phyloP scores from a whole-genome alignment of 371 early-diverging fungal genomes.

The Mucor mucedo region DNA sequence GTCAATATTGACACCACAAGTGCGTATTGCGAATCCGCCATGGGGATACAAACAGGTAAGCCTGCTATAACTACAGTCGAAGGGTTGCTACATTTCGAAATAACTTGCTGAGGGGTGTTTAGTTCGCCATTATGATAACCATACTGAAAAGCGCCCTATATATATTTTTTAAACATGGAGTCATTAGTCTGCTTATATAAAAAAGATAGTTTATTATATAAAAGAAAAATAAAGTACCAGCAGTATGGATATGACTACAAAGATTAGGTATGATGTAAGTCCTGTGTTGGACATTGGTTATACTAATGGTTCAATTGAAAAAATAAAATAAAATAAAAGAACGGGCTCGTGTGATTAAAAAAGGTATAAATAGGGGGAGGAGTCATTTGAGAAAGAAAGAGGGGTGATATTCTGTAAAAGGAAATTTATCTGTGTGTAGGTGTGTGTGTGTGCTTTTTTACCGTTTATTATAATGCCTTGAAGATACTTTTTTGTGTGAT shows the following conservation, averaged over 20 bases:
- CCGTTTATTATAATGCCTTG: background rate
- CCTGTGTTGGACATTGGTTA: conserved; percentile 18
- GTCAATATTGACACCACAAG: conserved; percentile 75
- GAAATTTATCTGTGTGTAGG: too few species aligned
- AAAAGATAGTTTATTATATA: background rate
- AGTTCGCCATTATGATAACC: conserved; percentile 86
- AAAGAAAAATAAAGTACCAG: conserved; percentile 30
- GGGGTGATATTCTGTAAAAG: too few species aligned
- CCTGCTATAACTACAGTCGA: conserved; percentile 7
- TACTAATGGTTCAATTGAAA: background rate
- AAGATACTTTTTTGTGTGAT: background rate
- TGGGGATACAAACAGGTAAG: conserved; percentile 80
- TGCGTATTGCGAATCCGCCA: conserved; percentile 77
- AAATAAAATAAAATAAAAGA: too few species aligned
- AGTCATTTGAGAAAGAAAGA: too few species aligned
- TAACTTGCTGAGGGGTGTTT: conserved; percentile 75
- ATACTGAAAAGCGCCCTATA: conserved; percentile 73
- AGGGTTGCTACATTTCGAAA: conserved; percentile 59
- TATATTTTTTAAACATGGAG: background rate
- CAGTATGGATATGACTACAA: conserved; percentile 45
- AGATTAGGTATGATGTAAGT: conserved; percentile 39
- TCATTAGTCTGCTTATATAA: background rate
- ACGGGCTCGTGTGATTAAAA: too few species aligned
- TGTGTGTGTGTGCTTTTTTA: too few species aligned
- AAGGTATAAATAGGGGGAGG: too few species aligned